Evolutionary conservation across 139 green algal genomes (phyloP), one percentile per base, ranked within the genome.

Genomic region (Ulvella scutata): DNA sequence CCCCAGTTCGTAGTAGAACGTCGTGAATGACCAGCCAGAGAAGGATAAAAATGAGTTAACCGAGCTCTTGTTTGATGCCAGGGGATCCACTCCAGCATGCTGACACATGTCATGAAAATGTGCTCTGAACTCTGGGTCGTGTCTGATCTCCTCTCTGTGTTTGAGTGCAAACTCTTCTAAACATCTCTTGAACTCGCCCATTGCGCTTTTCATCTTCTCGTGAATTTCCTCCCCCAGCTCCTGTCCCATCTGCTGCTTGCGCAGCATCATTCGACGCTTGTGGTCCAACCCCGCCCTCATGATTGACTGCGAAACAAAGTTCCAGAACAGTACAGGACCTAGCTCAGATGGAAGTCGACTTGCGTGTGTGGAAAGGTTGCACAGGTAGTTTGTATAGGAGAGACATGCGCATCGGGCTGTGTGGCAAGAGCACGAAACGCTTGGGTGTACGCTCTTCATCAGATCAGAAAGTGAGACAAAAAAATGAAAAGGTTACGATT

Each of bases 41-140:
- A 67, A 43, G 20, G 43, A 67, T 29, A 60, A n/a, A 3, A 38
- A 67, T 67, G 31, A 34, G 1, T 74, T 13, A 39, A 74, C 38
- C n/a, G 37, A 29, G 21, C 83, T 85, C 86, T 97, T 97, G 81
- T 96, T 97, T 9, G 90, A 97, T 3, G 89, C 89, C 20, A 99
- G 84, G 2, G 94, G 94, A 82, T 99, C 94, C 31, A 99, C 94
- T 2, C 94, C 94, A 37, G 94, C 86, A 59, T 91, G 90, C 4
- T 90, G 90, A 79, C 94, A 98, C 94, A 98, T 98, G n/a, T 76
- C 74, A 77, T 98, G 93, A 76, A 99, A 98, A 51, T 94, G 85
- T 20, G 89, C 88, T 9, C 92, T 78, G 79, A 99, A 98, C 26
- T 80, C 84, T 3, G 94, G 92, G 73, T 98, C 87, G 7, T 81